phyloP scores from a whole-genome alignment of 1,139 yeast genomes.

The Citeromyces hawaiiensis region DNA sequence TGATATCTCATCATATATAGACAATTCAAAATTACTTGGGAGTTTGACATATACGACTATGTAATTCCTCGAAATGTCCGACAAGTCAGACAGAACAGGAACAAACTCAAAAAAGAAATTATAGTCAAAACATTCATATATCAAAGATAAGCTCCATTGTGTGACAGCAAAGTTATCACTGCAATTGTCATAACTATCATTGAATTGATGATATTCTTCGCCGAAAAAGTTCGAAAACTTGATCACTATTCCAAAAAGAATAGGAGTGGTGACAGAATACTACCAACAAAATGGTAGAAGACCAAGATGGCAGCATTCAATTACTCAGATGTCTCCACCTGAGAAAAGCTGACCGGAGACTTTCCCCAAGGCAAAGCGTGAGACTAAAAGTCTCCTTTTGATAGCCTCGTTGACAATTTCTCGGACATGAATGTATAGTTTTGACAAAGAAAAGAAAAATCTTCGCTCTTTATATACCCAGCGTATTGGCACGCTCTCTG shows the following conservation, averaged over 20 bases:
- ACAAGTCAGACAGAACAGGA: slow-evolving; percentile 7
- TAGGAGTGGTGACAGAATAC: background rate
- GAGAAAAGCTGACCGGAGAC: slow-evolving; percentile 67
- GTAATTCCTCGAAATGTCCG: slow-evolving; percentile 25
- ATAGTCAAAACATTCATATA: slow-evolving; percentile 37
- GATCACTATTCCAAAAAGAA: background rate
- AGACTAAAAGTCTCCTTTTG: slow-evolving; percentile 28
- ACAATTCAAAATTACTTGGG: slow-evolving; percentile 5
- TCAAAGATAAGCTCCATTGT: slow-evolving; percentile 90
- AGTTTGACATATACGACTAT: slow-evolving; percentile 68
- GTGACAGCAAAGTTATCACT: slow-evolving; percentile 30
- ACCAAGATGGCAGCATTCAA: slow-evolving; percentile 5
- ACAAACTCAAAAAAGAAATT: slow-evolving; percentile 12
- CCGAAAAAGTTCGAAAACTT: slow-evolving; percentile 25
- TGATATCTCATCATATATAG: slow-evolving; percentile 54
- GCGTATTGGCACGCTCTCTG: background rate
- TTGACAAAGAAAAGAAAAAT: slow-evolving; percentile 10
- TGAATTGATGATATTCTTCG: slow-evolving; percentile 46
- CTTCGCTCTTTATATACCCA: background rate
- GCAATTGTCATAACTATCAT: slow-evolving; percentile 76
- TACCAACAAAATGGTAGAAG: slow-evolving; percentile 2
- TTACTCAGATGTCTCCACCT: slow-evolving; percentile 47
- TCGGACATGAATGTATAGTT: slow-evolving; percentile 41
- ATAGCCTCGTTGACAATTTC: slow-evolving; percentile 81
- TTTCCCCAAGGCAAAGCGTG: slow-evolving; percentile 70